phyloP scores from a whole-genome alignment of 2,329 filamentous ascomycete genomes.

The Cytospora mali region DNA sequence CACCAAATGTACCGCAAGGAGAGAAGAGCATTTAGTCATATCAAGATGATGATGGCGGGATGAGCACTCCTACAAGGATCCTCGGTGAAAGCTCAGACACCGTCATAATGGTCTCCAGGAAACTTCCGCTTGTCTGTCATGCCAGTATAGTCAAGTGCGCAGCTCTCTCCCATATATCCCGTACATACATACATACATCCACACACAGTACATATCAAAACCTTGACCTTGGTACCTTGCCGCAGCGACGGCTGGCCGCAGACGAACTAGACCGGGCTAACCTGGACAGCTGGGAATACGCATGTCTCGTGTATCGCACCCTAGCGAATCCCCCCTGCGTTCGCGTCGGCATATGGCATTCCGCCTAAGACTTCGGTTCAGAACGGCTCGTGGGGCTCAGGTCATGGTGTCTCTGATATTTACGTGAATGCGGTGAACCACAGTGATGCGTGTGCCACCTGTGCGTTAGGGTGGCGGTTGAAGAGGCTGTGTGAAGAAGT shows the following conservation, averaged over 20 bases:
- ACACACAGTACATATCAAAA: background rate
- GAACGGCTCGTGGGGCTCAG: background rate
- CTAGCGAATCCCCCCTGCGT: background rate
- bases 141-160: background rate
- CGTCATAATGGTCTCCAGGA: background rate
- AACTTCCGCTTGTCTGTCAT: background rate
- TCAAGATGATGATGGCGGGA: background rate
- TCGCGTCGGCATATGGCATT: background rate
- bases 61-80: background rate
- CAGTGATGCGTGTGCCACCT: background rate
- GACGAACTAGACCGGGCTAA: background rate
- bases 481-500: background rate
- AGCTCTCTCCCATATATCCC: background rate
- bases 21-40: background rate
- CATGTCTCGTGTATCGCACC: background rate
- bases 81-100: background rate
- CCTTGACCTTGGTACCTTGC: too few relatives aligned
- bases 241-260: background rate
- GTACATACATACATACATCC: background rate
- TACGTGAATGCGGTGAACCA: background rate
- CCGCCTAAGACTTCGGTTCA: background rate
- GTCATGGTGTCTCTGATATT: background rate
- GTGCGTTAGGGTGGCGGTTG: background rate
- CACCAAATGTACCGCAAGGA: conserved; percentile 2
- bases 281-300: background rate